Evolutionary conservation across 2,329 filamentous ascomycete species (phyloP).

Genomic region (Purpureocillium takamizusanense): DNA sequence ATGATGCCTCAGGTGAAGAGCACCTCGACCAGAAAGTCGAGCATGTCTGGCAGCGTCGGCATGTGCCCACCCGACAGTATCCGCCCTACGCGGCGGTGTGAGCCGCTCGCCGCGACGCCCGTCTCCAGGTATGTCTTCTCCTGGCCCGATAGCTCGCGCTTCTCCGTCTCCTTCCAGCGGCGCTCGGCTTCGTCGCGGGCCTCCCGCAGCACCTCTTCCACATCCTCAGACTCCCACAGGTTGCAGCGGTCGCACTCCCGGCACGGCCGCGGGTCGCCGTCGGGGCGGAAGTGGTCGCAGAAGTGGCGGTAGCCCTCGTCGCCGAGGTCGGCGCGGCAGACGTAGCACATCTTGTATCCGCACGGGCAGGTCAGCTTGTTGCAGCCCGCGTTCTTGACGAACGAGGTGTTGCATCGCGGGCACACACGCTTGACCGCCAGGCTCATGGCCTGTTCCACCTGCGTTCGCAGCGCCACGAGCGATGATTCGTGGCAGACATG

Average conservation of each 20-base stretch:
- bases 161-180: slow-evolving; percentile 60
- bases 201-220: slow-evolving; percentile 55
- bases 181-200: slow-evolving; percentile 65
- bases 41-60: slow-evolving; percentile 32
- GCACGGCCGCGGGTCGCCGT: slow-evolving; percentile 64
- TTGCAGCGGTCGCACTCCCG: slow-evolving; percentile 74
- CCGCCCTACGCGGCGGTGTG: slow-evolving; percentile 19
- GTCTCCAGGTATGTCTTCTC: slow-evolving; percentile 50
- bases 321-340: slow-evolving; percentile 71
- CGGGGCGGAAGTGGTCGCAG: slow-evolving; percentile 86
- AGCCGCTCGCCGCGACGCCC: slow-evolving; percentile 27
- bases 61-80: slow-evolving; percentile 22
- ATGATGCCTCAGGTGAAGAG: slow-evolving; percentile 24
- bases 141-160: slow-evolving; percentile 42
- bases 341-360: slow-evolving; percentile 96
- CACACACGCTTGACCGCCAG: slow-evolving; percentile 92
- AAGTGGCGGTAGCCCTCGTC: slow-evolving; percentile 86
- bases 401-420: slow-evolving; percentile 80
- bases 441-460: slow-evolving; percentile 88
- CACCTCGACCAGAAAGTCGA: slow-evolving; percentile 35
- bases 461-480: slow-evolving; percentile 71
- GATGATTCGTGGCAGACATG: slow-evolving; percentile 86
- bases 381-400: slow-evolving; percentile 89
- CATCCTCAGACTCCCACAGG: slow-evolving; percentile 68
- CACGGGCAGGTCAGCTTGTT: slow-evolving; percentile 96